Evolutionary conservation across 257 asterid genomes (phyloP), one percentile per base, ranked within the genome.

Genomic region (Penstemon barbatus): DNA sequence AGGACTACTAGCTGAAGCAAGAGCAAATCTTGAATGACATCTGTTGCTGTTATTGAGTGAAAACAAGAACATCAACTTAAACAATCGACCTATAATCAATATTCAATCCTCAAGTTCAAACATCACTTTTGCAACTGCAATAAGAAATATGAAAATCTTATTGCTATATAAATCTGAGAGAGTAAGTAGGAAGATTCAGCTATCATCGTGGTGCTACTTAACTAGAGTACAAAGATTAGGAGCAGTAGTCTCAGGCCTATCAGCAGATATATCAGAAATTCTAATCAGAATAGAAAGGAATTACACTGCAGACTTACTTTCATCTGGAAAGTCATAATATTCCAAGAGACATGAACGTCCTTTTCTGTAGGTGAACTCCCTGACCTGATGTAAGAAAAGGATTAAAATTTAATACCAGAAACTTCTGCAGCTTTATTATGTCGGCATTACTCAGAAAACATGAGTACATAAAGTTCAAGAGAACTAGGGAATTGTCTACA

Each of bases 311-410:
- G 68, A 82, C 88, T 82, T 78, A 88, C 97, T 61, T 63, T 85
- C 90, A 49, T 85, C 97, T 6, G 87, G 85, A 74, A 67, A 90
- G 76, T 86, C 92, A 18, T 64, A 65, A 68, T 86, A 90, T 40
- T 80, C 74, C 75, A 85, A 64, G 57, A 46, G 13, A 69, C 66
- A 61, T 37, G 25, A 41, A 6, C 44, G 49, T 41, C 78, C 82
- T 4, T 53, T 63, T 53, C 13, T 76, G 72, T 12, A 0, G 46
- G 46, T 60, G 64, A 66, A 81, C 56, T 72, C 64, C 63, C 11
- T 63, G 57, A 91, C 82, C 97, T 91, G 85, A 45, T 5, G 57
- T 39, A 78, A 59, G 3, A 61, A 72, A 57, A 74, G 12, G 66
- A 3, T 67, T 45, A 39, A 63, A 57, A 39, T 53, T 63, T 38